Evolutionary conservation across 345 rosid species (phyloP), one percentile per base, ranked within the genome.

Genomic region (Camelina sativa): DNA sequence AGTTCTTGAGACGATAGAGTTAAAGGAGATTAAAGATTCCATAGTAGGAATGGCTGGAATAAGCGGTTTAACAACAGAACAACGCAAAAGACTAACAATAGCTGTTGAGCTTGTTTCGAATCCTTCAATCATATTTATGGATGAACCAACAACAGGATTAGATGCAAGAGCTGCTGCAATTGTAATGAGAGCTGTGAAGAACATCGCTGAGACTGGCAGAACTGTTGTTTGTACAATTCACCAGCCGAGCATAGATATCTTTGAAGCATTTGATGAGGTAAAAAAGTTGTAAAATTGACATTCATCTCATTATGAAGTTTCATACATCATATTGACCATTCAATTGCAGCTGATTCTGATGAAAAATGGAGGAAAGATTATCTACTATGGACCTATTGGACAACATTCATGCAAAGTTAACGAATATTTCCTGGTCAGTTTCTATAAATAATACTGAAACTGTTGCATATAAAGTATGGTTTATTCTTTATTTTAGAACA

Each of bases 141-240:
- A 84, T 73, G 87, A 84, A 69, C 87, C 87, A 7, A 84, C 87
- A 8, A 66, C 85, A 50, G 84, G 87, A 48, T 40, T 84, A 47
- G 87, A 84, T 65, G 85, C 87, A 16, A 74, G 84, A 78, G 87
- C 87, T 60, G 85, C 87, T 59, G 85, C 87, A 15, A 82, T 82
- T 80, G 87, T 81, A 4, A 80, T 81, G 80, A 51, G 87, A 53
- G 85, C 85, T 28, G 85, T 84, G 59, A 84, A 81, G 62, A 84
- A 84, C 59, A 82, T 81, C 8, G 74, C 77, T 4, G 72, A 63
- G 35, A 84, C 79, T 40, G 87, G 87, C 9, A 77, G 87, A 56
- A 84, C 87, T 9, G 74, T 75, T 48, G 85, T 84, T 59, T 84
- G 86, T 80, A 84, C 86, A 4, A 84, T 84, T 65, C 86, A 84